A percentile compares a stretch with the other conserved stretches of the same genome.
Evolutionary conservation across 805 yeast genomes (phyloP).

Genomic region (Scheffersomyces coipomensis): DNA sequence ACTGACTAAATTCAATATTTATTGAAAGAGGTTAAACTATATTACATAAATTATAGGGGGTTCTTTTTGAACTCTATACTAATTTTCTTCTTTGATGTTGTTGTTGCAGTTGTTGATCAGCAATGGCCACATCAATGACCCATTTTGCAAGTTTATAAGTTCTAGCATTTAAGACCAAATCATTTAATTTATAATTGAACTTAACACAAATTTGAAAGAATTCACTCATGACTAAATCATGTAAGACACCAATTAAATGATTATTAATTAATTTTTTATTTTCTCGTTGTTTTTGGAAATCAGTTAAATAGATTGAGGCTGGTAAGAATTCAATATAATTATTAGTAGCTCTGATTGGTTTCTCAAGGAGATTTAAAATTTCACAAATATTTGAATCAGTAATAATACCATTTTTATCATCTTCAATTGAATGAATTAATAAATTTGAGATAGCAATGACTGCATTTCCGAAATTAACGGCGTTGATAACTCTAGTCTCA

Average conservation of each 20-base stretch:
- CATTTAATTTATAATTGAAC: conserved; percentile 63
- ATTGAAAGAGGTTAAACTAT: neutral
- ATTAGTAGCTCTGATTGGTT: conserved; percentile 46
- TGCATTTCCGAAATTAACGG: conserved; percentile 59
- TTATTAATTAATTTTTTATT: conserved; percentile 10
- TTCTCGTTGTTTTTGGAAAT: conserved; percentile 9
- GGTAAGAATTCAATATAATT: conserved; percentile 38
- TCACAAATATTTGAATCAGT: conserved; percentile 55
- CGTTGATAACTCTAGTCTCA: conserved; percentile 57
- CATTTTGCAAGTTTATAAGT: conserved; percentile 70
- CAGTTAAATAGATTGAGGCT: conserved; percentile 48
- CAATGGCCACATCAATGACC: conserved; percentile 65
- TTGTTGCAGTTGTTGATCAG: conserved; percentile 28
- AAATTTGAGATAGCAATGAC: conserved; percentile 60
- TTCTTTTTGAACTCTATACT: neutral
- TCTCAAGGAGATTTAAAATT: conserved; percentile 56
- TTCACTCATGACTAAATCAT: conserved; percentile 62
- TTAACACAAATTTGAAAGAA: conserved; percentile 64
- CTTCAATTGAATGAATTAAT: conserved; percentile 58
- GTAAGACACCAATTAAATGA: conserved; percentile 53
- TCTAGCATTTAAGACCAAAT: conserved; percentile 58
- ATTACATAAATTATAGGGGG: neutral
- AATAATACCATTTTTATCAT: conserved; percentile 57
- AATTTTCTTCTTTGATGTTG: neutral
- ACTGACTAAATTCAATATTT: too few species aligned